Evolutionary conservation across 2,329 filamentous ascomycete species (phyloP), one percentile per base, ranked within the genome.

Genomic region (Cadophora sp.): DNA sequence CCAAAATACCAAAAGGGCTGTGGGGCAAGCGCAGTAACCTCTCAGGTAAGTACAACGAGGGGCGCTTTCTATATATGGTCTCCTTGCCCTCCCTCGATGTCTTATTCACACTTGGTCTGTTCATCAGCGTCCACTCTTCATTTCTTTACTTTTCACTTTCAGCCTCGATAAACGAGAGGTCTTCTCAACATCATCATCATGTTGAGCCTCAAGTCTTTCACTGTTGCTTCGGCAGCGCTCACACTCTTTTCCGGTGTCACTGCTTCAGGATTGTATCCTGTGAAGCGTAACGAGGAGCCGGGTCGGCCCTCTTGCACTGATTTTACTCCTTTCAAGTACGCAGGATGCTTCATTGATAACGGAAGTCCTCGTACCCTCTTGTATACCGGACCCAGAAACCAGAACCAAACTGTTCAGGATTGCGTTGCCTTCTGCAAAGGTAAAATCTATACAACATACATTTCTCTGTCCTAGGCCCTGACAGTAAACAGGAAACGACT

Each of bases 351-450:
- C 62, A 8, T 60, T 20, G 77, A 79, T 60, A 67, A 69, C 20
- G 71, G 73, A 41, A 67, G 62, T 56, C 69, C 77, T 39, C 67
- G 72, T 11, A 68, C 76, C 55, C 72, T 79, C 5, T 71, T 75
- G 13, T 78, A 75, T 55, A 70, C 72, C 27, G 71, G 72, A 33
- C 66, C 78, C 5, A 68, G 75, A 20, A 73, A 69, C 33, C 65
- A 72, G 62, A 77, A 76, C 41, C 78, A 78, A 70, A 80, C 78
- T 0, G 72, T 79, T 4, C 74, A 78, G 70, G 73, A 66, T 20
- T 80, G 78, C 70, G 74, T 75, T 62, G 74, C 77, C 61, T 77
- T 76, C 55, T 80, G 78, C 66, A 80, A 80, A 68, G 78, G 72
- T 74, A 69, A 22, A n/a, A 27, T 48, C 18, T 11, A 48, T n/a